These are phyloP conservation scores for Pyrenophora teres DNA, from an alignment of 2,329 filamentous ascomycete genomes.

Conservation along the genomic window DNA sequence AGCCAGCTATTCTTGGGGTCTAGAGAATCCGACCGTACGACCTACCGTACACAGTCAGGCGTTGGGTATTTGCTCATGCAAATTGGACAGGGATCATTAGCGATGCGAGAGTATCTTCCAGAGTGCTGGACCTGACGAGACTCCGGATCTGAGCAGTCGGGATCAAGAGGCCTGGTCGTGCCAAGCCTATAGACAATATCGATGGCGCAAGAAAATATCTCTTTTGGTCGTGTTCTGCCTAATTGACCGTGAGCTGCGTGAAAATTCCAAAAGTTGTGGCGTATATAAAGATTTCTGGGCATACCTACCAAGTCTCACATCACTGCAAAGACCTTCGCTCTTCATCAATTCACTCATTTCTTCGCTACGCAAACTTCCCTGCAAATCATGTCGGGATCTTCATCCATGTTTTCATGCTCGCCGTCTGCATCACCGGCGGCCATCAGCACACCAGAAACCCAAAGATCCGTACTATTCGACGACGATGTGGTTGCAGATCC, in stretches of 20 bases:
- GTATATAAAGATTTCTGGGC: constrained; percentile 44
- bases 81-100: constrained; percentile 44
- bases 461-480: constrained; percentile 54
- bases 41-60: constrained; percentile 25
- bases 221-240: constrained; percentile 41
- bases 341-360: constrained; percentile 16
- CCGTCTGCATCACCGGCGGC: constrained; percentile 30
- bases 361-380: constrained; percentile 31
- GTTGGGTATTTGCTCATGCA: constrained; percentile 36
- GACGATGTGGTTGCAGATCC: constrained; percentile 52
- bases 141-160: constrained; percentile 40
- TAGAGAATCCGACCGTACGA: constrained; percentile 29
- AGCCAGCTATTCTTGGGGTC: constrained; percentile 21
- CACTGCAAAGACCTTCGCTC: constrained; percentile 22
- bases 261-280: constrained; percentile 24
- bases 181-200: constrained; percentile 47
- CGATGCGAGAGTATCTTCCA: constrained; percentile 42
- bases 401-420: constrained; percentile 37
- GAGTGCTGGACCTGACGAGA: constrained; percentile 38
- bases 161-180: constrained; percentile 39
- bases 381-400: constrained; percentile 32
- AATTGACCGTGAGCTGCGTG: constrained; percentile 27
- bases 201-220: constrained; percentile 37
- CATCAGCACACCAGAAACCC: constrained; percentile 52
- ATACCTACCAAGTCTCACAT: constrained; percentile 25